These are phyloP conservation scores for Parmelia sp. DNA, from an alignment of 495 filamentous ascomycete genomes.

Conservation along the genomic window DNA sequence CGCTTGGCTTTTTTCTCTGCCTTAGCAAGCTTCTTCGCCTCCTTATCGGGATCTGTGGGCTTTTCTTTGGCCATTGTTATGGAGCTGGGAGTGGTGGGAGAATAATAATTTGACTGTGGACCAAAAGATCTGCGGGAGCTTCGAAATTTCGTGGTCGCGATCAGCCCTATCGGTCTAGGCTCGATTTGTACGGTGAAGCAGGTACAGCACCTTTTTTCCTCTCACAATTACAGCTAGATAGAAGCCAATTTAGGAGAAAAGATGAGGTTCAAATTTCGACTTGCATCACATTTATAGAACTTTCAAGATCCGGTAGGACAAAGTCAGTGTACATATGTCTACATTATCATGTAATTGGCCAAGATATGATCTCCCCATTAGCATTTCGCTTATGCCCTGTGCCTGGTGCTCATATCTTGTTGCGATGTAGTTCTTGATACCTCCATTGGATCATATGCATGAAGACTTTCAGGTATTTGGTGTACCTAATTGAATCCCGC, in stretches of 20 bases:
- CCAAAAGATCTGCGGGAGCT: background rate
- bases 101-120: background rate
- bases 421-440: too few relatives aligned
- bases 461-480: background rate
- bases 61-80: conserved; percentile 50
- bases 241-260: too few relatives aligned
- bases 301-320: background rate
- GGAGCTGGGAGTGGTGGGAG: background rate
- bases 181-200: background rate
- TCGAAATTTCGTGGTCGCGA: conserved; percentile 9
- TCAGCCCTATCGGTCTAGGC: conserved; percentile 5
- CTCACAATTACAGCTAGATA: background rate
- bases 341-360: background rate
- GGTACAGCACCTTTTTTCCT: background rate
- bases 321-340: background rate
- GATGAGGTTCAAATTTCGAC: background rate
- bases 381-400: too few relatives aligned
- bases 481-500: background rate
- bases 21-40: conserved; percentile 57
- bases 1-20: conserved; percentile 76
- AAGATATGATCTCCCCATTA: too few relatives aligned
- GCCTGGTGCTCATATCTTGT: background rate
- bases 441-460: too few relatives aligned
- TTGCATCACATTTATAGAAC: too few relatives aligned
- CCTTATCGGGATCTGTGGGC: conserved; percentile 32